Evolutionary conservation across 495 filamentous ascomycete genomes (phyloP).

Genomic region (Aspergillus hancockii): DNA sequence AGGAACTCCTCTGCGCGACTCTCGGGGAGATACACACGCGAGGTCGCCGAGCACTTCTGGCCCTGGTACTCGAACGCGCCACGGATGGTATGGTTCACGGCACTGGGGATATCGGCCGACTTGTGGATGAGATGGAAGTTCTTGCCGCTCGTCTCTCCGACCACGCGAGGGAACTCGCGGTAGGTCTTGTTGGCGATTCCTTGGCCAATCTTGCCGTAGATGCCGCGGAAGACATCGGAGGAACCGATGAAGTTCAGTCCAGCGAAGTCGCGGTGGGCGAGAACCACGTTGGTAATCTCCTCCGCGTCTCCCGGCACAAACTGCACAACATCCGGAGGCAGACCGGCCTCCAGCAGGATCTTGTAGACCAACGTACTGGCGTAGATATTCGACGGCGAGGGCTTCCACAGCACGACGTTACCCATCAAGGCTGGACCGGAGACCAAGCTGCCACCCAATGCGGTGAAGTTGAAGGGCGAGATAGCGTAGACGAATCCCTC

Average conservation of each 20-base stretch:
- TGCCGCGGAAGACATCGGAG: slow-evolving; percentile 74
- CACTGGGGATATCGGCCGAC: slow-evolving; percentile 73
- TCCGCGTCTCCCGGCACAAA: slow-evolving; percentile 79
- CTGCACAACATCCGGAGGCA: slow-evolving; percentile 78
- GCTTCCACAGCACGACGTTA: slow-evolving; percentile 90
- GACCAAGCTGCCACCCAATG: slow-evolving; percentile 71
- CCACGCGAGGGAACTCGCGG: slow-evolving; percentile 74
- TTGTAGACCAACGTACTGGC: slow-evolving; percentile 76
- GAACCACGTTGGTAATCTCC: slow-evolving; percentile 66
- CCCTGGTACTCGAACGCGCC: slow-evolving; percentile 90
- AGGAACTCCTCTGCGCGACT: slow-evolving; percentile 63
- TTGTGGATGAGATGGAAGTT: slow-evolving; percentile 85
- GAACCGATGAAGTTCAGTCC: slow-evolving; percentile 81
- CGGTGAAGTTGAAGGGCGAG: slow-evolving; percentile 86
- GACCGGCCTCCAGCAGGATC: slow-evolving; percentile 83
- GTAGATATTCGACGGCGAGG: slow-evolving; percentile 73
- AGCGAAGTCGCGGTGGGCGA: slow-evolving; percentile 70
- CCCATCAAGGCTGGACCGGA: slow-evolving; percentile 58
- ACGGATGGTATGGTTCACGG: slow-evolving; percentile 77
- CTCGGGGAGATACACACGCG: slow-evolving; percentile 70
- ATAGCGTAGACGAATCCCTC: slow-evolving; percentile 88
- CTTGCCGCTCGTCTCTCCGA: slow-evolving; percentile 88
- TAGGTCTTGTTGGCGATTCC: slow-evolving; percentile 74
- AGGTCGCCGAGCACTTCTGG: slow-evolving; percentile 86
- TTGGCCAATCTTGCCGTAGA: slow-evolving; percentile 70